Evolutionary conservation across 2,329 filamentous ascomycete species (phyloP), one percentile per base, ranked within the genome.

Genomic region (Malbranchea cinnamomea): DNA sequence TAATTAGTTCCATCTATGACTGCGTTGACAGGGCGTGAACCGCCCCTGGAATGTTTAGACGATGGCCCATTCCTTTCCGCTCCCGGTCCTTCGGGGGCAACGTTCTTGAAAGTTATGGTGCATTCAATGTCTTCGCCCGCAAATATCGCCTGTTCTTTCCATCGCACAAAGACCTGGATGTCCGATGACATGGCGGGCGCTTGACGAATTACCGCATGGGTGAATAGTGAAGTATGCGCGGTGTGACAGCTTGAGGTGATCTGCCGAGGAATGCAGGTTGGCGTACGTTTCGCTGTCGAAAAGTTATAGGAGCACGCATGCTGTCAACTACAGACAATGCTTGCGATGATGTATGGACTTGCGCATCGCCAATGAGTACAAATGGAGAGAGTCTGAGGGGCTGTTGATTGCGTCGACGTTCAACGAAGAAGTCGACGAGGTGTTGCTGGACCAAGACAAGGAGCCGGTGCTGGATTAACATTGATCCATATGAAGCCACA

Each of bases 121-220:
- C 89, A 95, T 60, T 85, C 81, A 49, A 95, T 71, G 49, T 93
- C 79, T 64, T 98, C 89, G 56, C 89, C 89, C 34, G 89, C 82
- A 59, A 95, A 98, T 46, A 98, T 82, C 38, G 81, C 85, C 54
- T 87, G 76, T 51, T 92, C 81, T 54, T 83, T 78, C 80, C 87
- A 98, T 60, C 78, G 76, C 55, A 98, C 82, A 54, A 87, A 93
- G 57, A 94, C 87, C 55, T 85, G 80, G 53, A 98, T 83, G 63
- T 91, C 87, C 58, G 67, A 71, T 51, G 61, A 59, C 38, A 41
- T 41, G 26, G 26, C 29, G 38, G 30, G 25, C 3, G 26, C 11
- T 8, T 16, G 9, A 18, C 18, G 20, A 28, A 20, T 30, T 30
- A 19, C 32, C 17, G 30, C 30, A 33, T 25, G 27, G 17, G 29